A percentile compares a stretch with the other conserved stretches of the same genome.
Conservation (phyloP, 1,284 basidiomycete species). For the Ustilago sp. region DNA sequence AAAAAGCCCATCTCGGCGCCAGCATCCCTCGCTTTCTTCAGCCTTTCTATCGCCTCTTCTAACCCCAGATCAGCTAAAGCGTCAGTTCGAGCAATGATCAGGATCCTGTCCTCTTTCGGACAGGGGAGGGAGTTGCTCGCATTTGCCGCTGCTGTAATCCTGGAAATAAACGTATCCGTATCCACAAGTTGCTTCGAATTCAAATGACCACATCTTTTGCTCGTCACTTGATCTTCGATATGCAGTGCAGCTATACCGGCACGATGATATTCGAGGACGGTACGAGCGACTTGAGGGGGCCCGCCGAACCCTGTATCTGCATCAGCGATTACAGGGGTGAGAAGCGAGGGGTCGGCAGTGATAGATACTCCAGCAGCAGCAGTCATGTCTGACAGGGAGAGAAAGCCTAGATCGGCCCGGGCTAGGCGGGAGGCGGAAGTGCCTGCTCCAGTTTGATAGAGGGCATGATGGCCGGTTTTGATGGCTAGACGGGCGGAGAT, state of each 20-base stretch:
- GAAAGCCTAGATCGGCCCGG: conserved; percentile 81
- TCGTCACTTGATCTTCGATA: conserved; percentile 83
- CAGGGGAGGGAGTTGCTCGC: conserved; percentile 71
- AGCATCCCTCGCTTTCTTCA: conserved; percentile 79
- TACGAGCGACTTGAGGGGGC: conserved; percentile 78
- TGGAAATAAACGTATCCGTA: conserved; percentile 79
- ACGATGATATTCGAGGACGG: conserved; percentile 78
- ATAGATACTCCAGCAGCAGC: conserved; percentile 35
- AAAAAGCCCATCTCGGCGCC: conserved; percentile 87
- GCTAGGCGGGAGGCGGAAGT: conserved; percentile 82
- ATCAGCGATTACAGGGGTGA: conserved; percentile 76
- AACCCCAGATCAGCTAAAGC: conserved; percentile 82
- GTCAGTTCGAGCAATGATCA: conserved; percentile 85
- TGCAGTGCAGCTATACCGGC: conserved; percentile 82
- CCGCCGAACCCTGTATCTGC: conserved; percentile 86
- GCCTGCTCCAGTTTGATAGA: conserved; percentile 82
- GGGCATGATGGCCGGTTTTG: conserved; percentile 76
- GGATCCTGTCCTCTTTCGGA: conserved; percentile 78
- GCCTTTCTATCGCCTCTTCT: conserved; percentile 80
- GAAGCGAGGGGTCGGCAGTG: conserved; percentile 24
- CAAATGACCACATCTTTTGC: conserved; percentile 83
- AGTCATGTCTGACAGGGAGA: conserved; percentile 77
- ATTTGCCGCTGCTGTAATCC: conserved; percentile 78
- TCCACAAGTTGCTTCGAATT: conserved; percentile 84
- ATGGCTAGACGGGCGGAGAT: conserved; percentile 82